Evolutionary conservation across 2,329 filamentous ascomycete genomes (phyloP).

Genomic region (Alternaria tenuissima): DNA sequence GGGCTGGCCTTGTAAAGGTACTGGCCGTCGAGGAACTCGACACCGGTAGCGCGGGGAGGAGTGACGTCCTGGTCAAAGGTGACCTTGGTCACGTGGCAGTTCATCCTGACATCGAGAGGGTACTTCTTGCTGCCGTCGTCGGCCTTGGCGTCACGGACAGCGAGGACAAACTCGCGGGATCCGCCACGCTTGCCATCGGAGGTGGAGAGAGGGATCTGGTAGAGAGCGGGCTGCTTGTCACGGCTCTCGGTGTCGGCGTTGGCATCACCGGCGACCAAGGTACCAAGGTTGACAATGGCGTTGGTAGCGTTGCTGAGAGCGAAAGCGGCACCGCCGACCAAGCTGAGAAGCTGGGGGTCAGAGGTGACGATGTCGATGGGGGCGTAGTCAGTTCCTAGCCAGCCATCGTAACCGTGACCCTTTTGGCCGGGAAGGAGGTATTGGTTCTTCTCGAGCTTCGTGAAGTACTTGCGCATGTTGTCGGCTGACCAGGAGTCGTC

Average conservation of each 20-base stretch:
- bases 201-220: slow-evolving; percentile 67
- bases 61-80: slow-evolving; percentile 68
- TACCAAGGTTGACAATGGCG: slow-evolving; percentile 44
- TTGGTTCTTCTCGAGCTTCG: slow-evolving; percentile 62
- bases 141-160: slow-evolving; percentile 59
- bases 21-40: slow-evolving; percentile 54
- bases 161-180: slow-evolving; percentile 64
- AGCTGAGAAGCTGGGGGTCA: slow-evolving; percentile 63
- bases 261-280: slow-evolving; percentile 57
- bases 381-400: slow-evolving; percentile 62
- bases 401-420: slow-evolving; percentile 67
- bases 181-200: slow-evolving; percentile 60
- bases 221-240: slow-evolving; percentile 60
- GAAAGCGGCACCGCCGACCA: slow-evolving; percentile 62
- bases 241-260: slow-evolving; percentile 58
- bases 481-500: slow-evolving; percentile 65
- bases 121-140: slow-evolving; percentile 62
- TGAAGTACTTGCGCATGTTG: slow-evolving; percentile 69
- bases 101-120: slow-evolving; percentile 65
- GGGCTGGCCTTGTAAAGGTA: slow-evolving; percentile 55
- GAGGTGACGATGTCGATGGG: slow-evolving; percentile 60
- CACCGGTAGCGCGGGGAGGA: slow-evolving; percentile 60
- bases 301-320: slow-evolving; percentile 58
- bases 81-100: slow-evolving; percentile 72
- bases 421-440: slow-evolving; percentile 55